Base-by-base conservation (phyloP, 345 rosid genomes). In the Raphanus sativus region DNA sequence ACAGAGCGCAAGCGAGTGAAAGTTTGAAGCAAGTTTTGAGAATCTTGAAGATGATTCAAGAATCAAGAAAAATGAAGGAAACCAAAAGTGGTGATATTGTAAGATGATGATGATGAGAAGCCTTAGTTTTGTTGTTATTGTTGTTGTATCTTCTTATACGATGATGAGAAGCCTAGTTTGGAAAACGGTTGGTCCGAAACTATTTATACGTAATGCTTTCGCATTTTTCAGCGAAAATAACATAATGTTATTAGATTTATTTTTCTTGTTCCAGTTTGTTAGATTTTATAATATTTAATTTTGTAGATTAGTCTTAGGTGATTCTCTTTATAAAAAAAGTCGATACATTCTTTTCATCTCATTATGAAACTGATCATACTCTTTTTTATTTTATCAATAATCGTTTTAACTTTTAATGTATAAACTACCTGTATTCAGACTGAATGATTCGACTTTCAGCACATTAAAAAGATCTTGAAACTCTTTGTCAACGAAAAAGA, bases 1-100 rank as follows among this genome's bases (percentile, higher is more conserved):
- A 77, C 94, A 88, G 77, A 83, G 79, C 76, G 85, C 88, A 3
- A 88, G 88, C 29, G 90, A 89, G 78, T 86, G 84, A 77, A 77
- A 50, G 60, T 50, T 48, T 7, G 25, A 62, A 73, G n/a, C 26
- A 65, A 74, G 70, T 65, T 48, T 63, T 58, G 33, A 71, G 75
- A 24, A 58, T 56, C 65, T 36, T 71, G 34, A 71, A 28, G 40
- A 69, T 8, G 72, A 66, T 17, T 12, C 54, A 10, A 67, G 33
- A 36, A 30, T 73, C 62, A 50, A 50, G 55, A 50, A 21, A n/a
- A 50, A 50, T 50, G 55, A 50, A 50, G 55, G 21, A 5, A 50
- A 50, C 55, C 55, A 50, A 50, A n/a, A 50, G 55, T 50, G 55
- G 55, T 50, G 55, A 50, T 50, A 6, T 50, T 50, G 55, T 50